Conservation (phyloP, 1,284 basidiomycete species). For the Retiboletus flavoniger region DNA sequence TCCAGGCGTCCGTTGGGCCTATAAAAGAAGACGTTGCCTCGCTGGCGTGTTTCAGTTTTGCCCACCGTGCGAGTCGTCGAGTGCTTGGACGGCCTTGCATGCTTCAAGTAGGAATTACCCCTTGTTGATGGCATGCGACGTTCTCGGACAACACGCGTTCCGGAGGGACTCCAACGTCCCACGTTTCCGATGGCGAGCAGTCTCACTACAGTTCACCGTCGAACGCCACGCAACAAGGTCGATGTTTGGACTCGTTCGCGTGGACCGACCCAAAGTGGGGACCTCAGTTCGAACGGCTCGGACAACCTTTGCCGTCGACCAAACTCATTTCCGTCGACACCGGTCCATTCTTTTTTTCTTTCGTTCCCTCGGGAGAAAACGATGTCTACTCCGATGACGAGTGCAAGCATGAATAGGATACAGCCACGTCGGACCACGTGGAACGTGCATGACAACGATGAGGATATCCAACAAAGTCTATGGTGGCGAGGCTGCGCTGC, state of each 20-base stretch:
- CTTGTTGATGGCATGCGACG: background rate
- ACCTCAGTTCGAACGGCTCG: background rate
- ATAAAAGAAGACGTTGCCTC: background rate
- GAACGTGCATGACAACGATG: background rate
- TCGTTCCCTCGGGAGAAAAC: background rate
- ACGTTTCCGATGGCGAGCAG: slow-evolving; percentile 7
- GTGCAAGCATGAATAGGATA: slow-evolving; percentile 6
- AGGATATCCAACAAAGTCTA: slow-evolving; percentile 14
- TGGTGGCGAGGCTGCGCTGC: background rate
- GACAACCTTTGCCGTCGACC: background rate
- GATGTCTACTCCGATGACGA: background rate
- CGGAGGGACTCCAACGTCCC: slow-evolving; percentile 1
- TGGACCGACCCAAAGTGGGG: background rate
- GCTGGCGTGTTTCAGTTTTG: background rate
- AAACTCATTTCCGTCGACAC: background rate
- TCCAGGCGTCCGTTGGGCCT: background rate
- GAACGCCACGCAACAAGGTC: background rate
- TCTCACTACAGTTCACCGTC: background rate
- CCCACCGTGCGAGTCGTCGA: background rate
- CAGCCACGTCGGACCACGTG: background rate
- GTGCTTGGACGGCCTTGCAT: background rate
- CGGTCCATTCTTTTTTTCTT: background rate
- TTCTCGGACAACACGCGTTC: background rate
- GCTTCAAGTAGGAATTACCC: background rate
- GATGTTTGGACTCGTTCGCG: background rate